Evolutionary conservation across 2,329 filamentous ascomycete genomes (phyloP), one percentile per base, ranked within the genome.

Genomic region (Microsporum canis): DNA sequence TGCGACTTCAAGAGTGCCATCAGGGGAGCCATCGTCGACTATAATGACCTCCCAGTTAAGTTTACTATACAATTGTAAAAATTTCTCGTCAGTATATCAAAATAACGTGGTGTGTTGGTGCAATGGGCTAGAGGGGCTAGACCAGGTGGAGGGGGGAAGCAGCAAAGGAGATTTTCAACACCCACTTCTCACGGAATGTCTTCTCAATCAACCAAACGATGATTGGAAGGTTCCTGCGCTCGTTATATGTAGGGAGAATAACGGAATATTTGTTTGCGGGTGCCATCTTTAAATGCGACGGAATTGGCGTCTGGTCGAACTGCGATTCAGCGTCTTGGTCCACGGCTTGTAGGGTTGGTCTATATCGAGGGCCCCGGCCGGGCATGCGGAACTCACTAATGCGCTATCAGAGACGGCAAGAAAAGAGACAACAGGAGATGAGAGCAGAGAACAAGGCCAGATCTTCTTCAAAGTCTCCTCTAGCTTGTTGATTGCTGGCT

Each of bases 1-100:
- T 64, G 92, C 94, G 69, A 99, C 84, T 64, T 88, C 85, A 76
- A 95, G 89, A 59, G 94, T 99, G 72, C 91, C 91, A 76, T 99
- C 94, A 67, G 94, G 94, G 61, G 90, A 96, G 77, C 88, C 94
- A 76, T 99, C 95, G 83, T 99, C 94, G 75, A 99, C 89, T 74
- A 99, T 94, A 74, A 99, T 88, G 73, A 99, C 82, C 79, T 99
- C 91, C 89, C 90, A 99, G 76, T 97, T 87, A 70, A 99, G 84
- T 58, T 94, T 88, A 72, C 92, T 96, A 27, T 27, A 31, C 66
- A 57, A 62, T 53, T 27, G n/a, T 31, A 39, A 4, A 7, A 49
- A 49, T 17, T 2, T 47, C 41, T 3, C 7, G 27, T 59, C 17
- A 51, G 41, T 17, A 7, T 4, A n/a, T 27, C 27, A 31, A 29